Conservation (phyloP, 495 filamentous ascomycete species). For the Hyaloscypha finlandica region DNA sequence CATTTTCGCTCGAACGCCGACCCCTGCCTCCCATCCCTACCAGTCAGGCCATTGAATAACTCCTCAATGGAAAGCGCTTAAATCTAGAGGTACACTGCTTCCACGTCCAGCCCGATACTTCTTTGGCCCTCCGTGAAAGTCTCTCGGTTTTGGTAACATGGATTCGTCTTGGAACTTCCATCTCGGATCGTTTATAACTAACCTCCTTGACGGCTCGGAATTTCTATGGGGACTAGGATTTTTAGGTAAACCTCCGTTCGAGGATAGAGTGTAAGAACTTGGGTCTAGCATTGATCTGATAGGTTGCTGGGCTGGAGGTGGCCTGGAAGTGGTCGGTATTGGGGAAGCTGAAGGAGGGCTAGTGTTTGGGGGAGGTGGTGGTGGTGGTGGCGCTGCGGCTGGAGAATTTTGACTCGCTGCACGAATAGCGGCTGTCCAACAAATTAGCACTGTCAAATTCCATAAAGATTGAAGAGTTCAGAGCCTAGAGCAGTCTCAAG, state of each 20-base stretch:
- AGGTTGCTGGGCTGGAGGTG: constrained; percentile 36
- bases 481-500: no score
- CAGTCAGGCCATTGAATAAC: not conserved
- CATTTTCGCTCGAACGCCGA: constrained; percentile 17
- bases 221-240: constrained; percentile 43
- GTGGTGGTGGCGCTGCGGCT: constrained; percentile 47
- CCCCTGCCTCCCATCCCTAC: not conserved
- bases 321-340: constrained; percentile 32
- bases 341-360: constrained; percentile 39
- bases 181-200: constrained; percentile 73
- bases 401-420: constrained; percentile 47
- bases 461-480: no score
- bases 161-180: constrained; percentile 87
- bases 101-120: constrained; percentile 88
- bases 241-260: constrained; percentile 44
- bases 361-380: constrained; percentile 41
- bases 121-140: constrained; percentile 69
- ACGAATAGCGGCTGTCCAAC: constrained; percentile 43
- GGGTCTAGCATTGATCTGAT: constrained; percentile 67
- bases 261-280: constrained; percentile 72
- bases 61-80: constrained; percentile 44
- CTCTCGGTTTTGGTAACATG: constrained; percentile 80
- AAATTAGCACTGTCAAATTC: no score
- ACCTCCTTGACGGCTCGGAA: constrained; percentile 38
- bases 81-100: constrained; percentile 90